A percentile compares a stretch with the other conserved stretches of the same genome.
phyloP scores from a whole-genome alignment of 257 asterid genomes.

The Solanum acaule region DNA sequence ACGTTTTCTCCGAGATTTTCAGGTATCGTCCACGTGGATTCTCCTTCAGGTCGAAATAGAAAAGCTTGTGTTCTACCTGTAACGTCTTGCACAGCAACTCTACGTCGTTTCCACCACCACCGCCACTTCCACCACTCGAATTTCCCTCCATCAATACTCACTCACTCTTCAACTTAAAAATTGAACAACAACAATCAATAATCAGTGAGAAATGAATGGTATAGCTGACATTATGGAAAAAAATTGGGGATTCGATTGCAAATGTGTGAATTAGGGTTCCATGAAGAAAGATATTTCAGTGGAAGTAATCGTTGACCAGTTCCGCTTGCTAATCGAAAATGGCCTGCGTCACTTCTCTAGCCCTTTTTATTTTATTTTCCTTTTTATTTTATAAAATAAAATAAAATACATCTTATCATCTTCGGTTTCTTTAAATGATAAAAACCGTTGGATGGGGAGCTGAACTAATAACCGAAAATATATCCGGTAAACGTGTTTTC shows the following conservation, averaged over 20 bases:
- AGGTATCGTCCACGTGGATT: constrained; percentile 94
- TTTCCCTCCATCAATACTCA: constrained; percentile 59
- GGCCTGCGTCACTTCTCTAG: not conserved
- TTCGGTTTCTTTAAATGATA: not conserved
- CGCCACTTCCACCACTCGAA: constrained; percentile 32
- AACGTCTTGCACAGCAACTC: constrained; percentile 84
- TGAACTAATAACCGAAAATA: not conserved
- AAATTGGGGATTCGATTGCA: not conserved
- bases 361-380: not conserved
- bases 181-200: not conserved
- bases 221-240: not conserved
- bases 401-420: not conserved
- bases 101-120: constrained; percentile 54
- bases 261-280: not conserved
- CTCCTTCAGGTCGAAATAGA: constrained; percentile 97
- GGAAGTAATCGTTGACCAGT: not conserved
- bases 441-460: not conserved
- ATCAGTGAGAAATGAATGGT: not conserved
- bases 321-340: not conserved
- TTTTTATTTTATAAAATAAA: too few species aligned
- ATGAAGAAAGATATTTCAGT: not conserved
- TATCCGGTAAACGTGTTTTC: not conserved
- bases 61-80: constrained; percentile 95
- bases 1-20: constrained; percentile 94
- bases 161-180: not conserved